These are phyloP conservation scores for Starmerella stigmatis DNA, from an alignment of 805 yeast genomes.

Conservation along the genomic window DNA sequence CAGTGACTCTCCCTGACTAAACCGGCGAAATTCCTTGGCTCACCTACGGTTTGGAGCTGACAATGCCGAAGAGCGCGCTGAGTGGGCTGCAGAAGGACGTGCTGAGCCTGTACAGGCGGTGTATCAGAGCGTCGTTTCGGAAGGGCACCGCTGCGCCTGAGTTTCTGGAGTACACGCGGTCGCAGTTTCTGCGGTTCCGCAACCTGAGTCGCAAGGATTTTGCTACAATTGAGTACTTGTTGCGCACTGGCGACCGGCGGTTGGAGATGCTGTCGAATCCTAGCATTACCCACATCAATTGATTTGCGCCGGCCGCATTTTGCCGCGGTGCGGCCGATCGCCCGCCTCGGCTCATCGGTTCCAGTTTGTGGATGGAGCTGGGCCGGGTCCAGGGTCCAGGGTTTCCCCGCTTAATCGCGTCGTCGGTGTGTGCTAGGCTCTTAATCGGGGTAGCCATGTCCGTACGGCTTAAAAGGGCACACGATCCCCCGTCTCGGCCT, in stretches of 20 bases:
- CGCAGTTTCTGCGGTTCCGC: conserved; percentile 54
- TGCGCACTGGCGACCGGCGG: conserved; percentile 64
- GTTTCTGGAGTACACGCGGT: conserved; percentile 40
- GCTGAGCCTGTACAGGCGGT: conserved; percentile 39
- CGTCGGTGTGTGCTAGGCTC: neutral
- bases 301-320: neutral
- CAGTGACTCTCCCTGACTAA: conserved; percentile 2
- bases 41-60: too few relatives aligned
- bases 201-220: conserved; percentile 64
- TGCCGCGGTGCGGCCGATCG: neutral
- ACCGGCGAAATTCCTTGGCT: too few relatives aligned
- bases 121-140: conserved; percentile 37
- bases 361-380: conserved; percentile 4
- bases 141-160: conserved; percentile 43
- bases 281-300: conserved; percentile 53
- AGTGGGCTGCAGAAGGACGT: conserved; percentile 36
- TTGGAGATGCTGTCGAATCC: conserved; percentile 63
- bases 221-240: conserved; percentile 70
- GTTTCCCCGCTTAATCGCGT: conserved; percentile 9
- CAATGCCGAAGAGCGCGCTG: conserved; percentile 20
- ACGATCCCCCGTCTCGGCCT: neutral
- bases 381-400: conserved; percentile 35
- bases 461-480: neutral
- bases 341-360: conserved; percentile 10
- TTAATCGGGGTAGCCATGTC: neutral